phyloP scores from a whole-genome alignment of 2,329 filamentous ascomycete genomes.

The Epichloe sylvatica region DNA sequence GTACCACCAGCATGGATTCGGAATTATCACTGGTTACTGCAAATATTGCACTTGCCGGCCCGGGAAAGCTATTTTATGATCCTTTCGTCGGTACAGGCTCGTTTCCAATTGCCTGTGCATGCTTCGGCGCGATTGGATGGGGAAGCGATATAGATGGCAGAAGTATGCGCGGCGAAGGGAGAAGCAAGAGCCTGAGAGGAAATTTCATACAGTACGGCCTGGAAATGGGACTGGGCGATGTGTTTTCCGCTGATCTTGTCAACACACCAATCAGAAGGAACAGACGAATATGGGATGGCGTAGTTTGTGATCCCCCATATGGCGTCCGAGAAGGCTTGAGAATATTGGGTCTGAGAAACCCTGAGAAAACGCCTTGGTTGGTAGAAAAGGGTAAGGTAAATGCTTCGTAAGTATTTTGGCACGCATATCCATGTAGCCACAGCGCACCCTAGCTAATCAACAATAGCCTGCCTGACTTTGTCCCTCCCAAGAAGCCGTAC shows the following conservation, averaged over 20 bases:
- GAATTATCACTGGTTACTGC: slow-evolving; percentile 84
- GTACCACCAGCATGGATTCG: slow-evolving; percentile 93
- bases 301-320: slow-evolving; percentile 95
- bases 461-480: slow-evolving; percentile 44
- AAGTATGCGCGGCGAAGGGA: slow-evolving; percentile 62
- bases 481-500: slow-evolving; percentile 84
- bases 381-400: slow-evolving; percentile 56
- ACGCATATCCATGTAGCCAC: not conserved
- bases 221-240: slow-evolving; percentile 51
- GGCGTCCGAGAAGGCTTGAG: slow-evolving; percentile 84
- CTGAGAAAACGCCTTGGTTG: slow-evolving; percentile 42
- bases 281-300: slow-evolving; percentile 63
- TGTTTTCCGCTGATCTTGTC: slow-evolving; percentile 76
- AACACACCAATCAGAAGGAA: slow-evolving; percentile 58
- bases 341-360: slow-evolving; percentile 67
- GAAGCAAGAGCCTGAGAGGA: slow-evolving; percentile 35
- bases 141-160: slow-evolving; percentile 92
- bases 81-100: slow-evolving; percentile 93
- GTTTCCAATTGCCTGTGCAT: slow-evolving; percentile 77
- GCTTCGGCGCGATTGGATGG: slow-evolving; percentile 72
- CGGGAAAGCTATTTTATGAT: slow-evolving; percentile 81
- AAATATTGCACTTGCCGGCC: slow-evolving; percentile 70
- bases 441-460: not conserved
- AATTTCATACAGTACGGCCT: slow-evolving; percentile 82
- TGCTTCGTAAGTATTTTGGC: slow-evolving; percentile 44